A percentile compares a stretch with the other conserved stretches of the same genome.
Conservation (phyloP, 768 basidiomycete genomes). For the Mycena haematopus region DNA sequence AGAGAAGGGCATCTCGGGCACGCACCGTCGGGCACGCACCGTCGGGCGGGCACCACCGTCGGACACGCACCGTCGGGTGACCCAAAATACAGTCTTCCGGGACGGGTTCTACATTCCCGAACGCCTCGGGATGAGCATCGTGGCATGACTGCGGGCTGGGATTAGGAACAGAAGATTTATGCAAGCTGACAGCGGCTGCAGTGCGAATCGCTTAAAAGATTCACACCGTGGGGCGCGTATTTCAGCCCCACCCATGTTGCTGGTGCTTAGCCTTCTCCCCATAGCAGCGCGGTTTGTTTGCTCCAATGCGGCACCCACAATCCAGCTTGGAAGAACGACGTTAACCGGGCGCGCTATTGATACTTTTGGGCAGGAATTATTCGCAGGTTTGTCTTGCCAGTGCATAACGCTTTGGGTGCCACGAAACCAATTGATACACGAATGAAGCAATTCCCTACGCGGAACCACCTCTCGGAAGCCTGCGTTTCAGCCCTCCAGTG, state of each 20-base stretch:
- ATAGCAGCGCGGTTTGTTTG: not conserved
- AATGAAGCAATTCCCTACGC: conserved; percentile 57
- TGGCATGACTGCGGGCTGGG: not conserved
- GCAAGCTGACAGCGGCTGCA: not conserved
- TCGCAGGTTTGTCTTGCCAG: conserved; percentile 10
- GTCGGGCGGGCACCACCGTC: too few species aligned
- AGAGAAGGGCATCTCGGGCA: not conserved
- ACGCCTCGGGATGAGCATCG: too few species aligned
- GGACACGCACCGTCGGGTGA: not conserved
- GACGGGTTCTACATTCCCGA: not conserved
- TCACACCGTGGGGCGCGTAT: not conserved
- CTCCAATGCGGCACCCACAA: conserved; percentile 4
- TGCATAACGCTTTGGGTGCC: not conserved
- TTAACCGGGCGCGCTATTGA: conserved; percentile 14
- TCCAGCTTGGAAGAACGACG: conserved; percentile 15
- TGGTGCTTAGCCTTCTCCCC: not conserved
- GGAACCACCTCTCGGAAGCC: conserved; percentile 57
- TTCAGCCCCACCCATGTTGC: not conserved
- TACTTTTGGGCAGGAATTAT: conserved; percentile 16
- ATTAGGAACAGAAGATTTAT: not conserved
- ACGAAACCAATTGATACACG: not conserved
- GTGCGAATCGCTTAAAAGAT: not conserved
- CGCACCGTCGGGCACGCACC: not conserved
- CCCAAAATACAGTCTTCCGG: not conserved
- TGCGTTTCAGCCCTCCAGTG: conserved; percentile 54